A percentile compares a stretch with the other conserved stretches of the same genome.
phyloP scores from a whole-genome alignment of 208 protist genomes.

The Trypanosomatidae sp. region DNA sequence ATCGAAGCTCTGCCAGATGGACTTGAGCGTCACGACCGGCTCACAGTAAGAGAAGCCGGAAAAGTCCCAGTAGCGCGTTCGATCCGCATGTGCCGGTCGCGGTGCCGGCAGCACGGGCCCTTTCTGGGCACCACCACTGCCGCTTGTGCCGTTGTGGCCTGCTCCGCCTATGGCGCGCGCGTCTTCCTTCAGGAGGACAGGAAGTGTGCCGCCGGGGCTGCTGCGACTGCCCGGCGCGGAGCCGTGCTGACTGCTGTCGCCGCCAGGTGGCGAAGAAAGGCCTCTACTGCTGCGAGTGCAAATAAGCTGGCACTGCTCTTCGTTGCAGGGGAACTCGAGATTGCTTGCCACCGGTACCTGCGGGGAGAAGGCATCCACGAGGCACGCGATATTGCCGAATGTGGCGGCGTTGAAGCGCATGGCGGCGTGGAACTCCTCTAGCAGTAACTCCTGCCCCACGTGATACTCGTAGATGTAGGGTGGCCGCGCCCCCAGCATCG shows the following conservation, averaged over 20 bases:
- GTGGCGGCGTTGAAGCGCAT: constrained; percentile 40
- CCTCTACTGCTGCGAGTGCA: neutral
- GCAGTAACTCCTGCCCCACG: constrained; percentile 50
- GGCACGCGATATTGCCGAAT: constrained; percentile 78
- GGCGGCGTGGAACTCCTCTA: constrained; percentile 64
- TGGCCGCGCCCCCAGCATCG: constrained; percentile 6
- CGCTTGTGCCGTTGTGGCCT: neutral
- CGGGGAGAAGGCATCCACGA: constrained; percentile 68
- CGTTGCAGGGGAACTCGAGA: constrained; percentile 44
- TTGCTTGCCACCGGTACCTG: constrained; percentile 46
- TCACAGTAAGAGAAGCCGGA: constrained; percentile 58
- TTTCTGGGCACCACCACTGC: neutral
- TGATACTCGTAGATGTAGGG: constrained; percentile 69
- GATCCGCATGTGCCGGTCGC: constrained; percentile 11
- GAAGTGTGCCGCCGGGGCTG: neutral
- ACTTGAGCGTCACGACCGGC: constrained; percentile 56
- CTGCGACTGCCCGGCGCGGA: constrained; percentile 12
- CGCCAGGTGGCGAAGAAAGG: neutral
- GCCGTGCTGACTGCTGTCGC: constrained; percentile 14
- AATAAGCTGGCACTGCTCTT: constrained; percentile 29
- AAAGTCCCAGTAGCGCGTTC: constrained; percentile 38
- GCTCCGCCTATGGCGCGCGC: constrained; percentile 3
- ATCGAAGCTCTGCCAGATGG: constrained; percentile 77
- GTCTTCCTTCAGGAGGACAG: neutral
- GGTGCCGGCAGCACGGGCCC: neutral